Evolutionary conservation across 1,284 basidiomycete species (phyloP), one percentile per base, ranked within the genome.

Genomic region (Psilocybe mexicana): DNA sequence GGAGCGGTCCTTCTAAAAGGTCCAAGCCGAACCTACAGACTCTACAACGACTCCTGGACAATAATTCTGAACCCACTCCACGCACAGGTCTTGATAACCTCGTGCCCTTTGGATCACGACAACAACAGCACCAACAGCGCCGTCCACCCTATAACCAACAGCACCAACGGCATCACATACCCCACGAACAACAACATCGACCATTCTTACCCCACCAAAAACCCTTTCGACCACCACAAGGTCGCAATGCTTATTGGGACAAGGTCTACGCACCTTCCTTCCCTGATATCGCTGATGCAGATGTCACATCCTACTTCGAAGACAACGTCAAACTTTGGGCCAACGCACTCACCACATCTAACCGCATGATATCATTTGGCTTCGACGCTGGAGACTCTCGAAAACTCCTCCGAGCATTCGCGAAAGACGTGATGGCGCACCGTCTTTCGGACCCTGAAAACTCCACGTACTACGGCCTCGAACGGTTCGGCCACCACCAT

Each of bases 341-440:
- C 2, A 43, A 52, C 4, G 38, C 50, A n/a, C 61, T 50, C 1
- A 48, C 44, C 11, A 63, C 76, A 8, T 60, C 44, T 4, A 33
- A 64, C 0, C 76, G 81, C 23, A 67, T 85, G 3, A 43, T 61
- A n/a, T 65, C 67, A 1, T 83, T 79, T 58, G 83, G 83, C 1
- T 70, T 85, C 7, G 75, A 76, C 1, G 2, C 45, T 2, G 24
- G 56, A 0, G 72, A 80, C 30, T 58, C 76, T 3, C 36, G 46
- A 4, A 67, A 65, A 7, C 72, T 83, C 3, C 71, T 84, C 3
- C 49, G 60, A 4, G 60, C 63, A 0, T 85, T 78, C 51, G 62
- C 65, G 4, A 35, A 52, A 2, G 72, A 69, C n/a, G 72, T 81
- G 2, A 44, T 64, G 24, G 51, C 63, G 1, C 74, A 73, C 0